Evolutionary conservation across 2,329 filamentous ascomycete genomes (phyloP), one percentile per base, ranked within the genome.

Genomic region (Microdochium nivale): DNA sequence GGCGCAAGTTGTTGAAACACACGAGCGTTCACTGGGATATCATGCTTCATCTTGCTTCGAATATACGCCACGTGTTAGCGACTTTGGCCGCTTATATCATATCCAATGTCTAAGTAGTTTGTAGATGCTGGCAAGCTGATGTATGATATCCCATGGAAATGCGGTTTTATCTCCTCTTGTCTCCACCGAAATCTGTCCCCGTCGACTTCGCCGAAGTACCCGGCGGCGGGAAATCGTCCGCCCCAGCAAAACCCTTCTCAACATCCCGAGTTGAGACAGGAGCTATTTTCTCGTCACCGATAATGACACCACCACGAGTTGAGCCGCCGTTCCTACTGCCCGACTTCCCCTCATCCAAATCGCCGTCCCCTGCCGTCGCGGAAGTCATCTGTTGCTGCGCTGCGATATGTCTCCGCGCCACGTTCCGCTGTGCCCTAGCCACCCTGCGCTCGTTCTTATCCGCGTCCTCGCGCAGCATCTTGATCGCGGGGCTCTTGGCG

Each of bases 401-500:
- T 7, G 40, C 40, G 19, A 44, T 13, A 3, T 44, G 40, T 19
- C 40, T 44, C 40, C 40, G n/a, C 8, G 40, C n/a, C 54, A 40
- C 51, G 55, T 62, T 44, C 24, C 58, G 61, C 49, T 65, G 60
- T 3, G 62, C 54, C 49, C 61, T 66, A 11, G 63, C 67, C n/a
- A 53, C 55, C 52, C 65, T 63, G 33, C 58, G 59, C 49, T 72
- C 69, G 24, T 64, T 65, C 58, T 55, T 65, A 48, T 74, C 71
- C 53, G 73, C 65, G n/a, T 76, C 72, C 51, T 76, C 71, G 4
- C 68, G 65, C 57, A 77, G 63, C 51, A 67, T 65, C n/a, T 65
- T 62, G 49, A 78, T 71, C 14, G 79, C 63, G 0, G 69, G 70
- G 51, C 78, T 81, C 60, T 68, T 76, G 5, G 70, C 69, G 2